Conservation (phyloP, 768 basidiomycete species). For the Hericium erinaceus region DNA sequence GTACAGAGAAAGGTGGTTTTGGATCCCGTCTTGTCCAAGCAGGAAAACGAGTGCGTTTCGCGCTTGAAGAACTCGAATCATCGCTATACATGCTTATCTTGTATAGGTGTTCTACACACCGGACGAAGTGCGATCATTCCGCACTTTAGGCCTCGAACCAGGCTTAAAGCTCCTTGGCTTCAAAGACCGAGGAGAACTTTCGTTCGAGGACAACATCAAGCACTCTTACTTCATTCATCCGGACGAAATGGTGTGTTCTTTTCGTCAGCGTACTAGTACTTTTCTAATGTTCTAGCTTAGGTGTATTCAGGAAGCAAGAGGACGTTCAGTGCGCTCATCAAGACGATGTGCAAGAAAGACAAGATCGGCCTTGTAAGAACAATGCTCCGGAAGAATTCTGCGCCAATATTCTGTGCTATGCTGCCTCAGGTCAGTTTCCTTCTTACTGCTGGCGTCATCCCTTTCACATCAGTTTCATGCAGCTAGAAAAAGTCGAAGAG, state of each 20-base stretch:
- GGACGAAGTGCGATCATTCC: constrained; percentile 76
- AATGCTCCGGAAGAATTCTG: constrained; percentile 58
- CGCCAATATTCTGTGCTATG: constrained; percentile 75
- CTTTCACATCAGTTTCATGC: not conserved
- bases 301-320: constrained; percentile 85
- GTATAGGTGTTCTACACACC: constrained; percentile 71
- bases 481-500: constrained; percentile 60
- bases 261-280: not conserved
- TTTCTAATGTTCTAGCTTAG: constrained; percentile 24
- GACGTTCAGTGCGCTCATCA: constrained; percentile 81
- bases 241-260: constrained; percentile 62
- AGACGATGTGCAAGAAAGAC: constrained; percentile 71
- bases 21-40: constrained; percentile 30
- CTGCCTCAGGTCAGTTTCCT: constrained; percentile 49
- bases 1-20: constrained; percentile 26
- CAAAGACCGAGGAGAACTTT: constrained; percentile 59
- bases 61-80: constrained; percentile 7
- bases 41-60: constrained; percentile 39
- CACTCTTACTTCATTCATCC: constrained; percentile 91
- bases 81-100: constrained; percentile 2
- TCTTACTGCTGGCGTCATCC: not conserved
- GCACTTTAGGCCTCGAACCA: constrained; percentile 72
- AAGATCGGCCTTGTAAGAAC: constrained; percentile 75
- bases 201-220: constrained; percentile 85
- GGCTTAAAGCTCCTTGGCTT: constrained; percentile 92